A percentile compares a stretch with the other conserved stretches of the same genome.
Conservation (phyloP, 306 rosid species). For the Gastrolobium bilobum region DNA sequence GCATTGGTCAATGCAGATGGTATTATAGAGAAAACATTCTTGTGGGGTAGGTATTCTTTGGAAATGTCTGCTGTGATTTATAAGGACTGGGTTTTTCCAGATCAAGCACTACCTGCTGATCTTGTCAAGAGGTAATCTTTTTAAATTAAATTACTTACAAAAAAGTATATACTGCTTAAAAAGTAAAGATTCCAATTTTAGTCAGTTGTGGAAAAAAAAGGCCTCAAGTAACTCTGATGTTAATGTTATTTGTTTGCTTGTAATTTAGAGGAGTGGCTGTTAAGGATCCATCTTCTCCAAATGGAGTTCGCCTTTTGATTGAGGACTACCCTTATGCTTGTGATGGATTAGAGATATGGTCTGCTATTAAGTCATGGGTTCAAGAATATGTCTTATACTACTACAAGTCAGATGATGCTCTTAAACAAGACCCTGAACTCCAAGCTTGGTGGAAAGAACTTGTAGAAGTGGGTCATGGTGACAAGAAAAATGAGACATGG, state of each 20-base stretch:
- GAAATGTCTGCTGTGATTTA: slow-evolving; percentile 51
- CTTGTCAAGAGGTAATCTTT: slow-evolving; percentile 51
- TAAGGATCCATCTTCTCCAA: slow-evolving; percentile 58
- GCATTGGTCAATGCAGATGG: slow-evolving; percentile 47
- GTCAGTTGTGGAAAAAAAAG: not conserved
- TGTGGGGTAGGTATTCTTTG: slow-evolving; percentile 43
- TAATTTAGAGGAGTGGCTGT: slow-evolving; percentile 71
- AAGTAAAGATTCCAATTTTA: not conserved
- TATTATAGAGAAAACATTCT: slow-evolving; percentile 51
- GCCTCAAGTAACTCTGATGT: not conserved
- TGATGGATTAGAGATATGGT: slow-evolving; percentile 78
- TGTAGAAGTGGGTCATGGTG: slow-evolving; percentile 68
- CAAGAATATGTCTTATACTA: slow-evolving; percentile 63
- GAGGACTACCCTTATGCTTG: slow-evolving; percentile 74
- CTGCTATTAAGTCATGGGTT: slow-evolving; percentile 72
- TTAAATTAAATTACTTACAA: not conserved
- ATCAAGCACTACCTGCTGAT: slow-evolving; percentile 56
- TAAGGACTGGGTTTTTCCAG: slow-evolving; percentile 54
- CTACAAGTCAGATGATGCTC: slow-evolving; percentile 55
- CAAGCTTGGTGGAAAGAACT: slow-evolving; percentile 85
- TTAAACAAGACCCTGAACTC: slow-evolving; percentile 62
- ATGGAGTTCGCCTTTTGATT: slow-evolving; percentile 65
- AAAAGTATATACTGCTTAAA: not conserved
- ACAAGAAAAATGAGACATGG: slow-evolving; percentile 62
- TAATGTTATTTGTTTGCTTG: not conserved